Evolutionary conservation across 345 rosid species (phyloP), one percentile per base, ranked within the genome.

Genomic region (Linum tenue): DNA sequence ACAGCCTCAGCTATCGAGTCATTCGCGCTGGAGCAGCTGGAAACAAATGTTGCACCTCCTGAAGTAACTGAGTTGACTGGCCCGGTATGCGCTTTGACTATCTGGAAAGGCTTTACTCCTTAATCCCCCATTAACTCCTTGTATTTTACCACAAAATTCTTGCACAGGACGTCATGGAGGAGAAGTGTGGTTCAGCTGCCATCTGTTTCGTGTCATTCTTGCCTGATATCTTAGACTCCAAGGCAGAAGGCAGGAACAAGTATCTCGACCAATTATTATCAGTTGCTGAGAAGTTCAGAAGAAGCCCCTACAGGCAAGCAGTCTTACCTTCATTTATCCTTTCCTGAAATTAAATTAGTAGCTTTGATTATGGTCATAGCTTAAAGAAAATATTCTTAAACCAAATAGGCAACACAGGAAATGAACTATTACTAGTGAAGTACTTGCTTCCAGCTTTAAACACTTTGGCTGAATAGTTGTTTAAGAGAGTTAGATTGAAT

Each of bases 151-250:
- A 6, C 53, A 2, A 48, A 1, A 60, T 78, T 22, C 17, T 56
- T 55, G 39, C 70, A 72, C 70, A 92, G 97, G 96, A 79, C 62
- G 86, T 77, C 62, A 82, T 92, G 91, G 90, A 86, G 69, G 88
- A 92, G 74, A 90, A 92, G 72, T 92, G 98, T 64, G 84, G 91
- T 39, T 75, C 96, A 9, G 97, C 98, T 17, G 97, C 96, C 75
- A 92, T 92, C 74, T 92, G 98, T 72, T 92, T 92, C 69, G 87
- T 87, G 67, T 81, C 97, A 62, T 92, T 92, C 89, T 79, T 92
- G 63, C 97, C 98, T 15, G 97, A 92, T 68, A 90, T 92, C 77
- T 75, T 92, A 81, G 98, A 92, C 79, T 82, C 97, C 69, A 90
- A 90, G 79, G 98, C 98, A 0, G 89, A 87, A 72, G 98, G 98